Evolutionary conservation across 495 filamentous ascomycete species (phyloP).

Genomic region (Recurvomyces mirabilis): DNA sequence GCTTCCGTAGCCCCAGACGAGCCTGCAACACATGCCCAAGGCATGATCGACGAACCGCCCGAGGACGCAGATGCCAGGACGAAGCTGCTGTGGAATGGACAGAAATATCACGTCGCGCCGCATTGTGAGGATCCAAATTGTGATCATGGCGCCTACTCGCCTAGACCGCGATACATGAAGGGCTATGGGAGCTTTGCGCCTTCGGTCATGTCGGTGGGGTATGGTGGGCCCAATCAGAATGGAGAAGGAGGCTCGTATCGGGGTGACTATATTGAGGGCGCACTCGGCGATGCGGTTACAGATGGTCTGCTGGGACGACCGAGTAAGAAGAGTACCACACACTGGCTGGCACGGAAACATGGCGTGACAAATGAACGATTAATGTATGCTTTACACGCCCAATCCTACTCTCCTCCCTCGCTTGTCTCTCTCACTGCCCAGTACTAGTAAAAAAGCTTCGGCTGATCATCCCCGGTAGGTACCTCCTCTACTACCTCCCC

Average conservation of each 20-base stretch:
- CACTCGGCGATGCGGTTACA: conserved; percentile 32
- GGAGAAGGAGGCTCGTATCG: not conserved
- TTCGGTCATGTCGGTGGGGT: conserved; percentile 18
- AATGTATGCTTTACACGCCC: conserved; percentile 37
- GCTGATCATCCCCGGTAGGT: conserved; percentile 44
- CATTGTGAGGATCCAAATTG: conserved; percentile 37
- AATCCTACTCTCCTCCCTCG: not conserved
- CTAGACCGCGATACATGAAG: conserved; percentile 42
- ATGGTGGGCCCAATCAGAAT: conserved; percentile 3
- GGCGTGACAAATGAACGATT: conserved; percentile 44
- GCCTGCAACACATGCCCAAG: conserved; percentile 3
- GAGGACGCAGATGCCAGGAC: conserved; percentile 13
- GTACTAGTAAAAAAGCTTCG: conserved; percentile 1
- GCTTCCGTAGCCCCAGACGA: not conserved
- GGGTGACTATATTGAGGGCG: conserved; percentile 3
- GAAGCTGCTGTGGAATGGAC: conserved; percentile 20
- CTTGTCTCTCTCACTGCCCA: not conserved
- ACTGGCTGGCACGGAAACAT: conserved; percentile 47
- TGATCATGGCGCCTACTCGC: conserved; percentile 72
- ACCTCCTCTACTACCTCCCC: conserved; percentile 87
- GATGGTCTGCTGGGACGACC: conserved; percentile 35
- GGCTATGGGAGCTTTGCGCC: conserved; percentile 35
- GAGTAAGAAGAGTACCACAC: conserved; percentile 53
- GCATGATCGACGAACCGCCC: conserved; percentile 7
- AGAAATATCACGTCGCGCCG: conserved; percentile 28